Conservation (phyloP, 768 basidiomycete genomes). For the Boletus sp. region DNA sequence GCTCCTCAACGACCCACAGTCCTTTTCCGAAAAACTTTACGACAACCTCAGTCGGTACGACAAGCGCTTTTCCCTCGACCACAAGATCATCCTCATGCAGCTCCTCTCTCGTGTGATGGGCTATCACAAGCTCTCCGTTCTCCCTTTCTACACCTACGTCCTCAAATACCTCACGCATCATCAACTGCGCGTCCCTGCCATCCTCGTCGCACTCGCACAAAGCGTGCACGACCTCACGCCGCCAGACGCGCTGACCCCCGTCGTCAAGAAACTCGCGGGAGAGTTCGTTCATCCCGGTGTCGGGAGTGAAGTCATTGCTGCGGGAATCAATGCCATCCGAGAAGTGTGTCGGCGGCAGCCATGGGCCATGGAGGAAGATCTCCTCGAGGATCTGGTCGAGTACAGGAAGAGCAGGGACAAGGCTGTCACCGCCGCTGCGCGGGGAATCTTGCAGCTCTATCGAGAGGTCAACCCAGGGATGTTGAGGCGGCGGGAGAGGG, state of each 20-base stretch:
- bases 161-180: constrained; percentile 90
- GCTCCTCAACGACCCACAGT: constrained; percentile 91
- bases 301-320: constrained; percentile 90
- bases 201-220: constrained; percentile 91
- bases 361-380: constrained; percentile 95
- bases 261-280: constrained; percentile 85
- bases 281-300: constrained; percentile 99
- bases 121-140: constrained; percentile 86
- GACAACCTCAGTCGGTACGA: constrained; percentile 80
- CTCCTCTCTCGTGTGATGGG: constrained; percentile 93
- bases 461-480: constrained; percentile 95
- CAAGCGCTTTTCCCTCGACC: constrained; percentile 93
- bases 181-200: constrained; percentile 88
- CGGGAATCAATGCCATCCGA: constrained; percentile 92
- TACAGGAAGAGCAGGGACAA: constrained; percentile 96
- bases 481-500: constrained; percentile 84
- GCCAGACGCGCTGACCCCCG: constrained; percentile 86
- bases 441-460: constrained; percentile 85
- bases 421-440: constrained; percentile 82
- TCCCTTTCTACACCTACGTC: constrained; percentile 95
- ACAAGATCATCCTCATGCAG: constrained; percentile 97
- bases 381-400: constrained; percentile 88
- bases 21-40: constrained; percentile 91
- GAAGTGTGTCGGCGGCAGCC: constrained; percentile 95
- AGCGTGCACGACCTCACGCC: constrained; percentile 94